phyloP scores from a whole-genome alignment of 441 rosid species.

The Corymbia calophylla region DNA sequence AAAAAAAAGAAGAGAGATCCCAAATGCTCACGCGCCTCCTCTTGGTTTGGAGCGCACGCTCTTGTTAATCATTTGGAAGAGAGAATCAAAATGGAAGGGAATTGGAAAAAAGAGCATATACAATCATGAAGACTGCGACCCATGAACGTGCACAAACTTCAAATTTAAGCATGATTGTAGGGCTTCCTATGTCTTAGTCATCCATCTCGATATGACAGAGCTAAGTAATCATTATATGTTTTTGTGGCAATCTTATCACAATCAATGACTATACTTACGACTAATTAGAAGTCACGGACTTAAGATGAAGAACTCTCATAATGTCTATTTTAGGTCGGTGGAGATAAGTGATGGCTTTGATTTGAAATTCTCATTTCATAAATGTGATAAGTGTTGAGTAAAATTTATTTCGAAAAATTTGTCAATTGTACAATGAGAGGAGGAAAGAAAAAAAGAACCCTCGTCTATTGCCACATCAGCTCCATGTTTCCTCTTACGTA shows the following conservation, averaged over 20 bases:
- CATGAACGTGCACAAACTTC: not conserved
- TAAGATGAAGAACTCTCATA: fast-evolving
- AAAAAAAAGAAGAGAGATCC: not conserved
- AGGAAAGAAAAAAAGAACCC: not conserved
- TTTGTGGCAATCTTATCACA: not conserved
- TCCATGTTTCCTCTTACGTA: fast-evolving
- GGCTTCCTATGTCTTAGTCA: not conserved
- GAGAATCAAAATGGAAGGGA: not conserved
- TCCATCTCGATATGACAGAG: not conserved
- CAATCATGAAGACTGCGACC: not conserved
- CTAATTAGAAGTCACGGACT: fast-evolving
- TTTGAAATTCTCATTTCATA: not conserved
- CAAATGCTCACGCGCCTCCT: not conserved
- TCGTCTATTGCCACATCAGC: fast-evolving
- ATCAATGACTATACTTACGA: not conserved
- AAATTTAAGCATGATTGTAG: not conserved
- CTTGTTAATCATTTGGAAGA: not conserved
- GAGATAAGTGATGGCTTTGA: not conserved
- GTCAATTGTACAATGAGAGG: fast-evolving
- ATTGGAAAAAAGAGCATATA: fast-evolving
- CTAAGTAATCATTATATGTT: not conserved
- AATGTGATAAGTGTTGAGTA: fast-evolving
- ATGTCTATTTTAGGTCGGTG: not conserved
- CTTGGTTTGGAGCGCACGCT: not conserved
- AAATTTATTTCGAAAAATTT: not conserved